Base-by-base conservation (phyloP, 164 flowering plant genomes). In the Dillenia suffruticosa region DNA sequence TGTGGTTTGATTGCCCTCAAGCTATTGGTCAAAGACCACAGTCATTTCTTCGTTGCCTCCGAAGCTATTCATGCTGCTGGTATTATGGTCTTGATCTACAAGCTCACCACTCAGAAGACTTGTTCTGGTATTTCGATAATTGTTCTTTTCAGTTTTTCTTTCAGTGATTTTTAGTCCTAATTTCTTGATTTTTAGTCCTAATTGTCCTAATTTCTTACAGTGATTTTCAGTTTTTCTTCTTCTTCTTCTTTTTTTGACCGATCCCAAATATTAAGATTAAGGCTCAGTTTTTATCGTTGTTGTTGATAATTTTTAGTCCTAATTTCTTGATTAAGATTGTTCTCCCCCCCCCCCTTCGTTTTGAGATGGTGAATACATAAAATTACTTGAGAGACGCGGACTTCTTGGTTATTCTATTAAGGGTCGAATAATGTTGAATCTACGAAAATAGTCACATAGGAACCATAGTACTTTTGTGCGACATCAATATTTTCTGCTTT, bases 31-130 rank as follows among this genome's bases (percentile, higher is more conserved):
- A 70, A 53, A 13, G 55, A 84, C 65, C 72, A 72, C 43, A 59
- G 57, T 17, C 64, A 82, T 49, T 82, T 91, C 68, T 88, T 84
- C 48, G 56, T 87, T 49, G 87, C 81, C 1, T 71, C 88, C 5
- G 93, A 91, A 65, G 62, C 75, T 6, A 58, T 77, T 13, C 97
- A 90, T 63, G 82, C 79, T 48, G 72, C 64, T 16, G 97, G 95
- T 14, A 82, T 90, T 58, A 5, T 79, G 49, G 81, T 85, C 62
- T 72, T 88, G 65, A 76, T 82, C 57, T 84, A 84, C 72, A 90
- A 90, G 79, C 91, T 90, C 77, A 72, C 76, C 26, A 71, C 78
- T 13, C 72, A 81, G 54, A 84, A 85, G 72, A 80, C 84, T 49
- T 91, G 91, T 71, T 82, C 95, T 49, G 93, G 97, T 88, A 77